Evolutionary conservation across 2,329 filamentous ascomycete species (phyloP), one percentile per base, ranked within the genome.

Genomic region (Beauveria pseudobassiana): DNA sequence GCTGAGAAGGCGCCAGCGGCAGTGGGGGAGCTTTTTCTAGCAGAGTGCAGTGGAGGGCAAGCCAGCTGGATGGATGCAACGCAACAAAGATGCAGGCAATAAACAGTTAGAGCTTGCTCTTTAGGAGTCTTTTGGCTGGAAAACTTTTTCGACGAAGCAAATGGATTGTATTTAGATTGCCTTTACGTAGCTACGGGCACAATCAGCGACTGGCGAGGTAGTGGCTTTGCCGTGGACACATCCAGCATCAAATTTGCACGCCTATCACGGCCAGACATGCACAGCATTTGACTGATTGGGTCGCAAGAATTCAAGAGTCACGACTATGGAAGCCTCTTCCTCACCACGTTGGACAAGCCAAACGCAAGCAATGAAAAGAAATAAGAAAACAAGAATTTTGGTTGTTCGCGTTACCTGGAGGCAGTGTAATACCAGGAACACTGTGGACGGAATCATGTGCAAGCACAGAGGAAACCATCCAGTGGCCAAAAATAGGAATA

Each of bases 401-500:
- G 43, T 49, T 22, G 63, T 74, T 77, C 73, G 75, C 75, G 73
- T 77, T 75, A 67, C 75, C 74, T 75, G 74, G 73, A 76, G 70
- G 72, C 73, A 76, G 74, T 76, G 74, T 75, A 72, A 75, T 75
- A 77, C 75, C 75, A 76, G 75, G 75, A 73, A 77, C 74, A 77
- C 74, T 69, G 70, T 76, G 73, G 68, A 67, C 30, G 61, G 72
- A 65, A 71, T 72, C 74, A 69, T 76, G 70, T 70, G 74, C 74
- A 75, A 75, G 74, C 74, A 72, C 73, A 76, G 73, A 68, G 73
- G 74, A 74, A 67, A 70, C 70, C 65, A 58, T 68, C 70, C 73
- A 48, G 49, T 50, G 26, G 56, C 67, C 73, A 76, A 76, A 76
- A 76, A 93, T 91, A 82, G 81, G 87, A 85, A 85, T 90, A 92